These are phyloP conservation scores for Neocallimastix lanati DNA, from an alignment of 192 early-diverging fungal species.

Conservation along the genomic window DNA sequence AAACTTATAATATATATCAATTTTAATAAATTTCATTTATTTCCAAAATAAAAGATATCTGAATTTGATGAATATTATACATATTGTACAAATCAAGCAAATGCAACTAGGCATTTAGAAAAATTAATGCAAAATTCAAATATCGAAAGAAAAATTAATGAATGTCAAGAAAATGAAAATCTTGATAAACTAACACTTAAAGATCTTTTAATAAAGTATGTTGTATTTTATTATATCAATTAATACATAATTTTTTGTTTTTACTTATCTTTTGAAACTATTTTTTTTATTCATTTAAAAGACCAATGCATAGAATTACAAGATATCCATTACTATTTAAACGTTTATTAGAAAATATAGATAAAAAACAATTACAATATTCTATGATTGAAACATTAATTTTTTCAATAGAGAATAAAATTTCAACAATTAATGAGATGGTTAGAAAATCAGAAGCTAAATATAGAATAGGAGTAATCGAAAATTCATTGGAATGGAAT, in stretches of 20 bases:
- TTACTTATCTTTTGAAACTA: too few species aligned
- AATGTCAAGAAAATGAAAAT: neutral
- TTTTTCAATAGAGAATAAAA: constrained; percentile 10
- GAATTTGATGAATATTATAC: neutral
- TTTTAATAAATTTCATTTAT: too few species aligned
- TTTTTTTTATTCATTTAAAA: too few species aligned
- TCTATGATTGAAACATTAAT: neutral
- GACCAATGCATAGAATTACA: neutral
- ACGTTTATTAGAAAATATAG: neutral
- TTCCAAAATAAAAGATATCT: too few species aligned
- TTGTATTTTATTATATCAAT: too few species aligned
- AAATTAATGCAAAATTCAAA: neutral
- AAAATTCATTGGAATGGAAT: constrained; percentile 29
- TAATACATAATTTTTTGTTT: too few species aligned
- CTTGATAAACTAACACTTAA: neutral
- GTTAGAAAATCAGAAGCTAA: constrained; percentile 16
- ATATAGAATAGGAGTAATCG: constrained; percentile 19
- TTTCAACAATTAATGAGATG: constrained; percentile 19
- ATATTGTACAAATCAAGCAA: neutral
- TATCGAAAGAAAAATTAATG: neutral
- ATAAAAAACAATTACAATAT: neutral
- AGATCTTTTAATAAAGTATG: neutral
- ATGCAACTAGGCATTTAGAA: neutral
- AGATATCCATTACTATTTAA: neutral
- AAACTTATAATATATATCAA: too few species aligned